Evolutionary conservation across 225 moss, liverwort and hornwort species (phyloP), one percentile per base, ranked within the genome.

Genomic region (Pseudoscleropodium purum): DNA sequence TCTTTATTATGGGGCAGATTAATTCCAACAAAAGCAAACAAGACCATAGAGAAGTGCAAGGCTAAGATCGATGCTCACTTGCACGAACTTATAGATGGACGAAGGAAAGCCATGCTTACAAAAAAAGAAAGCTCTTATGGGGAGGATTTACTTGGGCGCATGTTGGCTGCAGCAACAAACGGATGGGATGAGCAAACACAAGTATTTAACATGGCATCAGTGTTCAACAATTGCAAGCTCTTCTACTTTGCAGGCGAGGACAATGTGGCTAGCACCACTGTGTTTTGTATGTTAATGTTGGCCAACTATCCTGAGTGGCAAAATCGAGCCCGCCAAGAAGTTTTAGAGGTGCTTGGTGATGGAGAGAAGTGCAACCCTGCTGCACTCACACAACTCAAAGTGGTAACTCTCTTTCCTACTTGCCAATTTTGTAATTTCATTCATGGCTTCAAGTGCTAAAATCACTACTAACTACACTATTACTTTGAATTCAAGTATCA

Each of bases 391-490:
- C 18, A 18, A 18, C 76, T 86, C 13, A 86, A 86, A 86, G 86
- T 75, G 86, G 76, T 85, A 81, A 60, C n/a, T 39, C 2, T 59
- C 12, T 39, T 59, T 27, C 2, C 1, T 41, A 0, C 9, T 59
- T 0, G 3, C 8, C 3, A 3, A 12, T 21, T 18, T 7, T 54
- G 5, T 57, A 12, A n/a, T 18, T 36, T 54, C 37, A 56, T 16
- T 49, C 36, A 31, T 18, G 12, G 4, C 7, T 54, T 4, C 3
- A 15, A 6, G 5, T 26, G 0, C 0, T 77, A 0, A 34, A 20
- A 21, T 34, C 4, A 36, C 7, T 11, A 4, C 2, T 24, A 57
- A 52, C 0, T 23, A 1, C 54, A 7, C 77, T 77, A 52, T 3
- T 13, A 54, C 1, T 77, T 52, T 23, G 15, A 52, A 77, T 23